A percentile compares a stretch with the other conserved stretches of the same genome.
These are phyloP conservation scores for Globisporangium perplexum DNA, from an alignment of 352 stramenopile genomes.

Conservation along the genomic window DNA sequence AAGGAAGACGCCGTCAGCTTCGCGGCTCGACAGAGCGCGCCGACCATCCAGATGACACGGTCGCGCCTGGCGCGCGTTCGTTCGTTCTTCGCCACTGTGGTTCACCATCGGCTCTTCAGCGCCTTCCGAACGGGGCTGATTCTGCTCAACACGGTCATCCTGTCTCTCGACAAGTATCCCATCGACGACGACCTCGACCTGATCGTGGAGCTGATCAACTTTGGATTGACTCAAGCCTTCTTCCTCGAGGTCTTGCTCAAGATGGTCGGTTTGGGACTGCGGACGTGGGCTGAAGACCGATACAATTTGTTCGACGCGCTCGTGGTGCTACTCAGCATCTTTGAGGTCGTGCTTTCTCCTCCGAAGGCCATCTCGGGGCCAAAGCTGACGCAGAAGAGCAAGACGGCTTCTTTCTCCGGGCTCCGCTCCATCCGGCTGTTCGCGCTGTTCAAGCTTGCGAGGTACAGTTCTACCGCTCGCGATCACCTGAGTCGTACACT, in stretches of 20 bases:
- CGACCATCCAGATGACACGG: neutral
- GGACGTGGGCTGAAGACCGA: constrained; percentile 39
- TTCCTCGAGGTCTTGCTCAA: constrained; percentile 60
- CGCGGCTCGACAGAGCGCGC: neutral
- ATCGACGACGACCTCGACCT: constrained; percentile 33
- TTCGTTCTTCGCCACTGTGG: constrained; percentile 18
- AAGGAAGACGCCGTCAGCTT: constrained; percentile 18
- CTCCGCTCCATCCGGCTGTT: constrained; percentile 87
- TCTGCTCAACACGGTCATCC: constrained; percentile 78
- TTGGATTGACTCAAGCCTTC: constrained; percentile 48
- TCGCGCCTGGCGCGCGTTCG: constrained; percentile 15
- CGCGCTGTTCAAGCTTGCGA: constrained; percentile 88
- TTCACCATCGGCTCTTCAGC: constrained; percentile 55
- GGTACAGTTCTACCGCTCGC: constrained; percentile 8
- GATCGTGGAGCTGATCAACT: constrained; percentile 57
- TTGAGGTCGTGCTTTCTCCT: constrained; percentile 40
- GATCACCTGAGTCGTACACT: neutral
- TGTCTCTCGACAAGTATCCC: constrained; percentile 78
- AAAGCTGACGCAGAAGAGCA: constrained; percentile 10
- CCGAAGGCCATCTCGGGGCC: constrained; percentile 24
- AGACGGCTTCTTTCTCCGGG: constrained; percentile 50
- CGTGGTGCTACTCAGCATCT: constrained; percentile 34
- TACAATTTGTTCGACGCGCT: constrained; percentile 84
- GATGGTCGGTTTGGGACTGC: constrained; percentile 54
- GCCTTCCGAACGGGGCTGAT: constrained; percentile 54